phyloP scores from a whole-genome alignment of 2,329 filamentous ascomycete species.

The Sporothrix mexicana region DNA sequence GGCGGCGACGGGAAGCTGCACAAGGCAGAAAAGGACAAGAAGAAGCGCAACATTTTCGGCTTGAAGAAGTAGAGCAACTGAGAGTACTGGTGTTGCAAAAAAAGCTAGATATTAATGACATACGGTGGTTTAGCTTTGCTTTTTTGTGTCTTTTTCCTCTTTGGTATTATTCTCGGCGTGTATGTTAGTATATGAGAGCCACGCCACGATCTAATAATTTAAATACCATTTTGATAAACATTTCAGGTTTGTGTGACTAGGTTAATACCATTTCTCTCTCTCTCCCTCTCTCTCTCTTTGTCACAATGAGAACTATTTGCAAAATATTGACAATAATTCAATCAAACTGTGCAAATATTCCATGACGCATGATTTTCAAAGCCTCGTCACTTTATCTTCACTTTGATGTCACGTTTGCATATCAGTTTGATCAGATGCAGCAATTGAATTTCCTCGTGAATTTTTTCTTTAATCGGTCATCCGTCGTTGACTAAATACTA shows the following conservation, averaged over 20 bases:
- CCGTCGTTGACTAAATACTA: neutral
- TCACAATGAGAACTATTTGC: too few relatives aligned
- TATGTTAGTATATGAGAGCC: neutral
- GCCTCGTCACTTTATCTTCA: too few relatives aligned
- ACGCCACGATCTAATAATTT: conserved; percentile 21
- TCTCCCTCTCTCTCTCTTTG: too few relatives aligned
- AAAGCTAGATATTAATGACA: neutral
- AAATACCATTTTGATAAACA: neutral
- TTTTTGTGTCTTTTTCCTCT: neutral
- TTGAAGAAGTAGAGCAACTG: conserved; percentile 42
- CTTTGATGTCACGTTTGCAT: too few relatives aligned
- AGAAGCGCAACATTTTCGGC: conserved; percentile 47
- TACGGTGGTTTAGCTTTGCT: neutral
- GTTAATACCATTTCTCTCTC: too few relatives aligned
- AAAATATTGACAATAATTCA: too few relatives aligned
- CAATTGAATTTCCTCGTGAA: neutral
- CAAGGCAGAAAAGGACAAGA: conserved; percentile 55
- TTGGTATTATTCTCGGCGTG: neutral
- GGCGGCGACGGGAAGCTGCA: conserved; percentile 47
- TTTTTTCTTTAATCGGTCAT: neutral
- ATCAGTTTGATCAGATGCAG: neutral
- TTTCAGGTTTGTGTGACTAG: neutral
- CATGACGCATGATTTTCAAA: too few relatives aligned
- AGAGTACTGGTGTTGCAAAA: neutral
- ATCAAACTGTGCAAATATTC: too few relatives aligned